phyloP scores from a whole-genome alignment of 1,284 basidiomycete genomes.

The Puccinia polysora region DNA sequence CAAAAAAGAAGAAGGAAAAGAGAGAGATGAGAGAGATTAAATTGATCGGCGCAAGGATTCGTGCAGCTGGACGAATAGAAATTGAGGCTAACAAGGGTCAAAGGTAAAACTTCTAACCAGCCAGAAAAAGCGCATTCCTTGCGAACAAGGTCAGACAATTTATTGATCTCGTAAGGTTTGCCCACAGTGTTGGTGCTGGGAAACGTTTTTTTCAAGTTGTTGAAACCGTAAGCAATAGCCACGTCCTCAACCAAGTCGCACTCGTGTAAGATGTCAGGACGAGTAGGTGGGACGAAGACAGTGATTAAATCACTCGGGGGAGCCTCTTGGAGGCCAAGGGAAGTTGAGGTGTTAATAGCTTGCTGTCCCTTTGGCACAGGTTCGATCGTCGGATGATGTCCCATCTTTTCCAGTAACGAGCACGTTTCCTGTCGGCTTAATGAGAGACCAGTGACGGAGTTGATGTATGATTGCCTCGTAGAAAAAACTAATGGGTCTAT shows the following conservation, averaged over 20 bases:
- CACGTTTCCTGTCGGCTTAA: conserved; percentile 47
- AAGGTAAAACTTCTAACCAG: conserved; percentile 89
- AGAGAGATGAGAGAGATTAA: background rate
- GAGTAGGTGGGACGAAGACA: conserved; percentile 78
- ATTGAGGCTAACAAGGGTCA: conserved; percentile 76
- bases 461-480: conserved; percentile 50
- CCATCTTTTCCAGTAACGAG: conserved; percentile 50
- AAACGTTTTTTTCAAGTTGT: conserved; percentile 87
- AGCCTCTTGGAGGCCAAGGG: conserved; percentile 56
- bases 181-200: conserved; percentile 93
- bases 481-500: conserved; percentile 21
- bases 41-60: background rate
- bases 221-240: conserved; percentile 96
- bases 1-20: conserved; percentile 3
- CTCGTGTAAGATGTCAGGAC: conserved; percentile 95
- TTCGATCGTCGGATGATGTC: conserved; percentile 48
- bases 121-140: conserved; percentile 88
- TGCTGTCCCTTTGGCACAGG: background rate
- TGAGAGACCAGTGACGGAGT: conserved; percentile 51
- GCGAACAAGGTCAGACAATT: conserved; percentile 80
- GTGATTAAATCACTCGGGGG: conserved; percentile 62
- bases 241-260: conserved; percentile 98
- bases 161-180: conserved; percentile 83
- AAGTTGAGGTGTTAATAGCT: conserved; percentile 31
- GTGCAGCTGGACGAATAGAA: too few species aligned